A percentile compares a stretch with the other conserved stretches of the same genome.
Evolutionary conservation across 345 rosid genomes (phyloP).

Genomic region (Brassica nigra): DNA sequence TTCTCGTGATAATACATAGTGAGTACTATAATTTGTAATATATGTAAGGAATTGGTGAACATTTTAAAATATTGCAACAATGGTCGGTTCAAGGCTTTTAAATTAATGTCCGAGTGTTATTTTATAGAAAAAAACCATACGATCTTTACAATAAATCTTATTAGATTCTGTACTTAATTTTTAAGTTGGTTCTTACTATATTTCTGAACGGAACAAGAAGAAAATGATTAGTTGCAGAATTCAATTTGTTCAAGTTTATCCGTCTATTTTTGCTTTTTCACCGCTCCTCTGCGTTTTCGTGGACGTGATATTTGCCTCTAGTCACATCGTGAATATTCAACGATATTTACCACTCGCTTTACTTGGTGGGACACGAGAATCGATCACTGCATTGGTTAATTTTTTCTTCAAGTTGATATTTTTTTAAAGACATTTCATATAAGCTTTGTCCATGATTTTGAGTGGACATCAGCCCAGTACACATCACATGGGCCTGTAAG

Average conservation of each 20-base stretch:
- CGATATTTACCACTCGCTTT: constrained; percentile 11
- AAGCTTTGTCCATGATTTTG: background rate
- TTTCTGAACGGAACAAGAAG: background rate
- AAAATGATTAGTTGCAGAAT: background rate
- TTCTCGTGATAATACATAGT: background rate
- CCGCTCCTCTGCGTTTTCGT: background rate
- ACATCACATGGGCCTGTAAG: background rate
- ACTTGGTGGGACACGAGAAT: constrained; percentile 30
- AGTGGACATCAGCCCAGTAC: background rate
- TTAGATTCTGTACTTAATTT: background rate
- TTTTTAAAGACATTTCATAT: background rate
- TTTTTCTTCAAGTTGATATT: background rate
- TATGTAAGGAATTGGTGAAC: background rate
- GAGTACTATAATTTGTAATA: background rate
- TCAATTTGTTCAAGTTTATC: background rate
- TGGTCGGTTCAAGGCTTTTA: background rate
- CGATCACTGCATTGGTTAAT: background rate
- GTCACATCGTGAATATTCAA: constrained; percentile 31
- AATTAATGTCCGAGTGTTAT: too few species aligned
- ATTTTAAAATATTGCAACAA: background rate
- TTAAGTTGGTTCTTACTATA: background rate
- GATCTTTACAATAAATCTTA: background rate
- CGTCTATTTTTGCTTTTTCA: constrained; percentile 13
- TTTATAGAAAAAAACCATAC: background rate
- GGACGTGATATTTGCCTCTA: constrained; percentile 9